These are phyloP conservation scores for Aspergillus versicolor DNA, from an alignment of 2,329 filamentous ascomycete genomes.

Conservation along the genomic window DNA sequence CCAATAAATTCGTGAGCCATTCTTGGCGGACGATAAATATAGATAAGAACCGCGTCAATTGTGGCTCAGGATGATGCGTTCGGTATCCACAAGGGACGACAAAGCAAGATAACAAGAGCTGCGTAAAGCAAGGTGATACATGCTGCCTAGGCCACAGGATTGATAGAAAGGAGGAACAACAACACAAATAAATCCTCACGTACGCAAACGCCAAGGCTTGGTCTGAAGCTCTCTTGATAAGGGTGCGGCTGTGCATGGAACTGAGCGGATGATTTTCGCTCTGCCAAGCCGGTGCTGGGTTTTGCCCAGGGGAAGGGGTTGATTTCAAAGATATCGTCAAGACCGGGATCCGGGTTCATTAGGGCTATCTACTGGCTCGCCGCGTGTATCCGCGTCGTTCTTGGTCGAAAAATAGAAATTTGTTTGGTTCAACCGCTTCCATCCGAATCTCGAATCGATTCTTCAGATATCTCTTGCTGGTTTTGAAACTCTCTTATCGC, in stretches of 20 bases:
- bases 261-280: neutral
- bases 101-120: neutral
- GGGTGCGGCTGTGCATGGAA: neutral
- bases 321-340: neutral
- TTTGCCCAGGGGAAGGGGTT: neutral
- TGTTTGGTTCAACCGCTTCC: neutral
- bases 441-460: neutral
- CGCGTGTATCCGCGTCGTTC: neutral
- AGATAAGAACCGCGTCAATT: slow-evolving; percentile 3
- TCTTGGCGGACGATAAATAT: slow-evolving; percentile 4
- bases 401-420: neutral
- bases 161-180: neutral
- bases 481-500: slow-evolving; percentile 5
- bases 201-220: slow-evolving; percentile 1
- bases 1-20: slow-evolving; percentile 4
- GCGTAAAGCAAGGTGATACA: neutral
- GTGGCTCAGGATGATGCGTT: neutral
- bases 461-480: neutral
- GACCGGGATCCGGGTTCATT: neutral
- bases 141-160: neutral
- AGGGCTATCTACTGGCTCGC: neutral
- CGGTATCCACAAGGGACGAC: neutral
- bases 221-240: neutral
- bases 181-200: neutral
- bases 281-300: neutral